Evolutionary conservation across 352 stramenopile species (phyloP).

Genomic region (Aphanomyces astaci): DNA sequence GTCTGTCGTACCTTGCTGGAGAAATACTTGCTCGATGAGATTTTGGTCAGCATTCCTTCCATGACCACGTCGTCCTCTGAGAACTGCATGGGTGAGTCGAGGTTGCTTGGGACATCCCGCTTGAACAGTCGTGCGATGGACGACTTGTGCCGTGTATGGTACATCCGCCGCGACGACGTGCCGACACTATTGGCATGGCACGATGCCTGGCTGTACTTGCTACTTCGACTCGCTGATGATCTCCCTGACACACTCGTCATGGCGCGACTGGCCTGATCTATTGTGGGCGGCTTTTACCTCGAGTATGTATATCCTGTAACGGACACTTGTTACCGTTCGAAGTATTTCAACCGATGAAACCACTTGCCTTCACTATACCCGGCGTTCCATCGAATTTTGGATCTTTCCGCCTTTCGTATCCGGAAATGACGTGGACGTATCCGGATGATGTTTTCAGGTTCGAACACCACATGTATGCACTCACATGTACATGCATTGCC

Average conservation of each 20-base stretch:
- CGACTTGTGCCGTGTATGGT: slow-evolving; percentile 19
- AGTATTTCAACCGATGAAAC: background rate
- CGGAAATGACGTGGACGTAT: background rate
- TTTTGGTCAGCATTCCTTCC: slow-evolving; percentile 44
- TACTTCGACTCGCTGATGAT: background rate
- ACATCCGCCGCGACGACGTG: background rate
- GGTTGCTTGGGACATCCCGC: background rate
- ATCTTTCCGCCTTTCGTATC: background rate
- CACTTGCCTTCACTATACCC: slow-evolving; percentile 7
- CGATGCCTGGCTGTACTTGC: background rate
- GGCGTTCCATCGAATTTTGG: slow-evolving; percentile 1
- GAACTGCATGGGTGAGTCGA: slow-evolving; percentile 20
- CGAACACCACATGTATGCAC: background rate
- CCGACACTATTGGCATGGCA: background rate
- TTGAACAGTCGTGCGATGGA: slow-evolving; percentile 16
- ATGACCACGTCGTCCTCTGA: slow-evolving; percentile 32
- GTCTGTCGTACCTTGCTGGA: slow-evolving; percentile 43
- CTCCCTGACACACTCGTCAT: slow-evolving; percentile 8
- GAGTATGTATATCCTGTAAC: slow-evolving; percentile 1
- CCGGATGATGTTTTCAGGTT: background rate
- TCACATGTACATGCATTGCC: background rate
- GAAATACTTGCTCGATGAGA: slow-evolving; percentile 50
- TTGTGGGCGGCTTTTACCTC: background rate
- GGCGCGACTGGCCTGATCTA: background rate
- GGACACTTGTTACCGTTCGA: slow-evolving; percentile 6